Base-by-base conservation (phyloP, 768 basidiomycete species). In the Collybia sordida region DNA sequence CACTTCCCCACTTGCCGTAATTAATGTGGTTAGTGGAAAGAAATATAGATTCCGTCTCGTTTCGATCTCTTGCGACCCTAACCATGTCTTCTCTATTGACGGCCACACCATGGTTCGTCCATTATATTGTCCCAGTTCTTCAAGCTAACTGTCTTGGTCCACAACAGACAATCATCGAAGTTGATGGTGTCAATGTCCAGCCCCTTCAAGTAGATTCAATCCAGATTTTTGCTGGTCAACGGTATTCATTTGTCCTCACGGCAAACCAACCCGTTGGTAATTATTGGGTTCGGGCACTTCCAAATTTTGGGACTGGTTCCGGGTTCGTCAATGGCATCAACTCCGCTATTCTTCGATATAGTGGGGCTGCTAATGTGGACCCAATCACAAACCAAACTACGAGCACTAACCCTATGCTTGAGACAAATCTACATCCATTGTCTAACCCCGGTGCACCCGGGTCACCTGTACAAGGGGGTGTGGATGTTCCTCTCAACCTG, bases 1-100 rank as follows among this genome's bases (percentile, higher is more conserved):
- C 5, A 21, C 50, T 2, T 57, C 64, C 2, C 57, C 67, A 1
- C 66, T 82, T 21, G 56, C 81, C 0, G 70, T 82, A 2, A 62
- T 84, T 50, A 66, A 67, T 28, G 79, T 85, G 18, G 39, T 58
- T 3, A 50, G 45, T 0, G 70, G 72, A 11, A 62, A 60, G 38
- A 69, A 79, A 4, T 84, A 83, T 54, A 75, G 83, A 14, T 78
- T 85, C 64, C 74, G 83, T 3, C 31, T 86, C 1, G 52, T 85
- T 24, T 66, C 71, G 8, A 70, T 75, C 8, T 77, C 81, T 18
- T 85, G 84, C 57, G 70, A 74, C 44, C 70, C 75, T 1, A 63
- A 68, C 51, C 77, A 63, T 48, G 28, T 48, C 0, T 79, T 81
- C 55, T 74, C 77, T 4, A 75, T 78, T 25, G 71, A 73, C 46